Percentiles rank a stretch among this genome's conserved stretches.
These are phyloP conservation scores for Vaccinium vitisidaea DNA, from an alignment of 148 eudicot genomes.

Conservation along the genomic window DNA sequence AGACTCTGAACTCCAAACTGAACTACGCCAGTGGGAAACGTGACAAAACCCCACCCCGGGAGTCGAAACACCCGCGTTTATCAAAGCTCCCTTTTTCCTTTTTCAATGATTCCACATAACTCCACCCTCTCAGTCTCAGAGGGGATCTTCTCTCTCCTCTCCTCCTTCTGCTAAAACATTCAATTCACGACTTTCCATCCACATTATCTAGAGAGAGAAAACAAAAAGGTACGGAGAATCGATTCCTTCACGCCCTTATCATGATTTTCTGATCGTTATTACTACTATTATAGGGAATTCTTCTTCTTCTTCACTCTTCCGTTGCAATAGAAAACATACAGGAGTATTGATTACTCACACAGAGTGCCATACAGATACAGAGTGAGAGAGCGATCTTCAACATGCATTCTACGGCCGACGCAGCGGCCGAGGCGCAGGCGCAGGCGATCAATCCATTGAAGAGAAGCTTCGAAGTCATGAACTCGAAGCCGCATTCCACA, in stretches of 20 bases:
- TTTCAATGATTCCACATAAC: too few species aligned
- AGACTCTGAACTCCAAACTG: neutral
- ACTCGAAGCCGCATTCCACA: neutral
- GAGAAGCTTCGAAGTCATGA: slow-evolving; percentile 23
- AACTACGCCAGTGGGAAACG: neutral
- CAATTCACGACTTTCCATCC: neutral
- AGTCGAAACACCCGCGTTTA: neutral
- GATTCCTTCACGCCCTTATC: neutral
- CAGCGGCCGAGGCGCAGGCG: neutral
- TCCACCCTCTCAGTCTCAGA: neutral
- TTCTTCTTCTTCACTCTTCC: neutral
- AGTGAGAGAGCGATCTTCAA: neutral
- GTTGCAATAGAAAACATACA: neutral
- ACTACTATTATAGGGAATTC: too few species aligned
- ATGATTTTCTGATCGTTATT: neutral
- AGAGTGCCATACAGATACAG: neutral
- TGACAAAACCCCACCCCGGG: neutral
- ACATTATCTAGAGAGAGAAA: neutral
- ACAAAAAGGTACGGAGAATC: neutral
- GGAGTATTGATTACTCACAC: neutral
- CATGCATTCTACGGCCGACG: neutral
- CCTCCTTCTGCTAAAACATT: neutral
- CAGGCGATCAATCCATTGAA: neutral
- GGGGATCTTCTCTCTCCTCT: neutral
- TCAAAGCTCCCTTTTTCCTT: too few species aligned